Conservation (phyloP, 805 yeast species). For the Candida argentea region DNA sequence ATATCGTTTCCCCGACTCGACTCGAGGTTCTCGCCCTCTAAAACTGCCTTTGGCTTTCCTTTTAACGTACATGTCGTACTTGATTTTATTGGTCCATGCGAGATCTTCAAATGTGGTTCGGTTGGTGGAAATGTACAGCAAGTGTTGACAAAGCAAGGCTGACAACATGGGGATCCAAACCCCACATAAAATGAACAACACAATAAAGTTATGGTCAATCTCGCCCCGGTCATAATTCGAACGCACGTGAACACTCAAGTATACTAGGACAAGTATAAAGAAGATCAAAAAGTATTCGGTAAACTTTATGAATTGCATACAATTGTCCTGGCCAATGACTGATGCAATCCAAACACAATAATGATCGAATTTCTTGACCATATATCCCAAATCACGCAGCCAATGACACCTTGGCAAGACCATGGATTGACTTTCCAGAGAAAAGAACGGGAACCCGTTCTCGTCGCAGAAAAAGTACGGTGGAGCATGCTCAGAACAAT, state of each 20-base stretch:
- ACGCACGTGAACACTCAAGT: conserved; percentile 14
- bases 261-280: conserved; percentile 22
- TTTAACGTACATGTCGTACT: conserved; percentile 20
- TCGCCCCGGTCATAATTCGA: conserved; percentile 13
- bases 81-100: conserved; percentile 18
- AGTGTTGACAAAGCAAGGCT: conserved; percentile 33
- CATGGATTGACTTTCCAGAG: conserved; percentile 53
- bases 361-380: conserved; percentile 77
- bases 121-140: conserved; percentile 36
- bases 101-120: conserved; percentile 54
- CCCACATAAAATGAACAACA: conserved; percentile 33
- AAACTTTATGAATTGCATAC: conserved; percentile 47
- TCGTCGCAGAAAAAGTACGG: conserved; percentile 55
- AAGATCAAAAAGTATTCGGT: conserved; percentile 24
- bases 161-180: conserved; percentile 36
- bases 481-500: conserved; percentile 31
- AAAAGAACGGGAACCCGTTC: conserved; percentile 71
- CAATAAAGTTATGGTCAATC: conserved; percentile 40
- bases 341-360: conserved; percentile 71
- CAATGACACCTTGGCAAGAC: conserved; percentile 67
- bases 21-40: conserved; percentile 10
- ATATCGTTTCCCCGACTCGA: conserved; percentile 29
- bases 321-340: conserved; percentile 61
- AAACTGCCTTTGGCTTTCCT: conserved; percentile 8
- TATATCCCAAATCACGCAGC: conserved; percentile 41